Percentiles rank a stretch among this genome's conserved stretches.
These are phyloP conservation scores for Torulaspora delbrueckii DNA, from an alignment of 805 yeast species.

Conservation along the genomic window DNA sequence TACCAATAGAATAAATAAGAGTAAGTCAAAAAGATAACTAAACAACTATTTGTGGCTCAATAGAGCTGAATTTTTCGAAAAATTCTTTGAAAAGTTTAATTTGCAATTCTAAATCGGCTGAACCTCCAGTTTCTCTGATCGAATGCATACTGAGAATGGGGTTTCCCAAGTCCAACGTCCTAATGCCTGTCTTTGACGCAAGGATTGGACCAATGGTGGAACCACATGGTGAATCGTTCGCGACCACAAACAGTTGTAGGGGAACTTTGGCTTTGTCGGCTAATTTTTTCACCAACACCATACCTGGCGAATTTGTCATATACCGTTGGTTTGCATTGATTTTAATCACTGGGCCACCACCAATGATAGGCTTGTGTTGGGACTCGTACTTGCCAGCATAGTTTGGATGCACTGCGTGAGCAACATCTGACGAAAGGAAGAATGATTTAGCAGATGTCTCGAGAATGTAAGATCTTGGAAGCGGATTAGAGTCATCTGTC, in stretches of 20 bases:
- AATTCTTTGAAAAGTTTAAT: conserved; percentile 58
- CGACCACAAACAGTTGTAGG: conserved; percentile 84
- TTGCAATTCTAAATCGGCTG: conserved; percentile 62
- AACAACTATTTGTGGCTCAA: conserved; percentile 43
- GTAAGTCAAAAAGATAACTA: conserved; percentile 2
- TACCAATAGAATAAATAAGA: neutral
- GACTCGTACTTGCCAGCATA: conserved; percentile 72
- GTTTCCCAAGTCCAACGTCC: conserved; percentile 85
- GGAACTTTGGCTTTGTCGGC: conserved; percentile 72
- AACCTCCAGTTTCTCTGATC: conserved; percentile 85
- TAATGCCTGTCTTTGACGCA: conserved; percentile 78
- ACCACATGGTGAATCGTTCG: conserved; percentile 93
- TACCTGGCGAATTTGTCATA: conserved; percentile 88
- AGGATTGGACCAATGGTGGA: conserved; percentile 94
- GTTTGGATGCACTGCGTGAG: conserved; percentile 96
- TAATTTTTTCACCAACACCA: conserved; percentile 65
- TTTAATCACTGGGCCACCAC: conserved; percentile 89
- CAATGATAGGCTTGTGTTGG: conserved; percentile 72
- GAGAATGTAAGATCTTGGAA: conserved; percentile 39
- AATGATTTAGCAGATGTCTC: conserved; percentile 73
- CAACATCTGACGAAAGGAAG: conserved; percentile 89
- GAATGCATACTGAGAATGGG: conserved; percentile 94
- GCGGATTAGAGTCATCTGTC: conserved; percentile 27
- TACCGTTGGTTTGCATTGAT: conserved; percentile 93
- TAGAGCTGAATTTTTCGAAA: conserved; percentile 43